Conservation (phyloP, 768 basidiomycete species). For the Hericium rajendrae region DNA sequence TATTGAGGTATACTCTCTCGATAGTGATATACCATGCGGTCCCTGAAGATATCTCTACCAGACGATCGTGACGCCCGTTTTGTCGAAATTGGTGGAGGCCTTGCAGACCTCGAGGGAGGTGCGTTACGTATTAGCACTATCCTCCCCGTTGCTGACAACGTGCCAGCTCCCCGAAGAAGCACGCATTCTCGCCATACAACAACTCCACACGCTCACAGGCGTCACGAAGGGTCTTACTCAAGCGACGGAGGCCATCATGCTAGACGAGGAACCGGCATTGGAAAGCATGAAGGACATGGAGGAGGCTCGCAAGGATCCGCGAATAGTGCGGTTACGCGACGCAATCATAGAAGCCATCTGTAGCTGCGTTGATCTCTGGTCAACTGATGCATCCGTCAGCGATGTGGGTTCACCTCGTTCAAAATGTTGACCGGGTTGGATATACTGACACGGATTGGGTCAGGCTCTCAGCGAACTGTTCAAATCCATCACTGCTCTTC, state of each 20-base stretch:
- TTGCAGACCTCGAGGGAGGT: slow-evolving; percentile 48
- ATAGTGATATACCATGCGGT: background rate
- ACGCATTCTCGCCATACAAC: slow-evolving; percentile 50
- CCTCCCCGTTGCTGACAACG: background rate
- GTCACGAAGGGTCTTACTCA: slow-evolving; percentile 83
- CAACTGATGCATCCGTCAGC: slow-evolving; percentile 64
- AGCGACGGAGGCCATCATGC: slow-evolving; percentile 54
- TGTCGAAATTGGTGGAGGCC: slow-evolving; percentile 57
- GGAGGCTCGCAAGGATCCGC: slow-evolving; percentile 51
- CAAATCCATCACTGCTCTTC: slow-evolving; percentile 78
- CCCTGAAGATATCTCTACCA: slow-evolving; percentile 18
- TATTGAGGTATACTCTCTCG: slow-evolving; percentile 40
- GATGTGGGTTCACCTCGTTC: slow-evolving; percentile 42
- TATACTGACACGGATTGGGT: background rate
- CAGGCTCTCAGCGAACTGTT: slow-evolving; percentile 77
- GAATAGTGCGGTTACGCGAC: slow-evolving; percentile 56
- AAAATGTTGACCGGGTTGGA: background rate
- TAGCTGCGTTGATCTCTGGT: slow-evolving; percentile 64
- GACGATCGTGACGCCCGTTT: slow-evolving; percentile 70
- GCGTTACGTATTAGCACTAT: slow-evolving; percentile 11
- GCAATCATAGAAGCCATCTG: slow-evolving; percentile 51
- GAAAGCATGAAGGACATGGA: slow-evolving; percentile 47
- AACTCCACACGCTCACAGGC: slow-evolving; percentile 75
- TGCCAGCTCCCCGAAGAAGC: slow-evolving; percentile 66
- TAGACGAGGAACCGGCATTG: slow-evolving; percentile 46